Evolutionary conservation across 768 basidiomycete genomes (phyloP), one percentile per base, ranked within the genome.

Genomic region (Pisolithus albus): DNA sequence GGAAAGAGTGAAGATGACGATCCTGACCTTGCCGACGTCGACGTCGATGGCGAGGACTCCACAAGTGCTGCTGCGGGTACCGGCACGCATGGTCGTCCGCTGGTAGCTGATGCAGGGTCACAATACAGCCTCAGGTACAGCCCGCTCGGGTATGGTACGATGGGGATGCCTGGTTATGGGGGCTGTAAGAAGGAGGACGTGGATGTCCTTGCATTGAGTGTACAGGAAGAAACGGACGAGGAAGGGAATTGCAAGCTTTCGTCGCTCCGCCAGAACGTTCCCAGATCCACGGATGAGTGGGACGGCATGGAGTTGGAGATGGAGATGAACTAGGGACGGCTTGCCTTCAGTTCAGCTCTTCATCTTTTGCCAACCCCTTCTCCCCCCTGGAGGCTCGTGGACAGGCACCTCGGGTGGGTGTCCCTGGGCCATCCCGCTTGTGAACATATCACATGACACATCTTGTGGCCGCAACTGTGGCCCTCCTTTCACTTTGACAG

Each of bases 281-380:
- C n/a, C 36, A 48, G 54, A 51, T 57, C 59, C 53, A 59, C 58
- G 16, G 26, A 45, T 13, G 24, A 45, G 59, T 75, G 69, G 72
- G 69, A 74, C 48, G 70, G 76, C 46, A 67, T 72, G 69, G 75
- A 76, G 53, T 85, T 88, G 81, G 86, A 69, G 1, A 67, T 67
- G 64, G 65, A 64, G 24, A 69, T 67, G 66, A 63, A 59, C 23
- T 62, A 53, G 42, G 10, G 11, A n/a, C 23, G 32, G 16, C 23
- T 10, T 36, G 19, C 9, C 21, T 47, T 13, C 9, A 32, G 30
- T 23, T 47, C 21, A 5, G 32, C 5, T 47, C 34, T 47, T 19
- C 21, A 19, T 23, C 2, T 47, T 19, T 13, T 15, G n/a, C 18
- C 16, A 15, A 19, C 6, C 5, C 5, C 18, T n/a, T 19, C 26